Evolutionary conservation across 1,284 basidiomycete species (phyloP).

Genomic region (Boletellus dicymbophilus): DNA sequence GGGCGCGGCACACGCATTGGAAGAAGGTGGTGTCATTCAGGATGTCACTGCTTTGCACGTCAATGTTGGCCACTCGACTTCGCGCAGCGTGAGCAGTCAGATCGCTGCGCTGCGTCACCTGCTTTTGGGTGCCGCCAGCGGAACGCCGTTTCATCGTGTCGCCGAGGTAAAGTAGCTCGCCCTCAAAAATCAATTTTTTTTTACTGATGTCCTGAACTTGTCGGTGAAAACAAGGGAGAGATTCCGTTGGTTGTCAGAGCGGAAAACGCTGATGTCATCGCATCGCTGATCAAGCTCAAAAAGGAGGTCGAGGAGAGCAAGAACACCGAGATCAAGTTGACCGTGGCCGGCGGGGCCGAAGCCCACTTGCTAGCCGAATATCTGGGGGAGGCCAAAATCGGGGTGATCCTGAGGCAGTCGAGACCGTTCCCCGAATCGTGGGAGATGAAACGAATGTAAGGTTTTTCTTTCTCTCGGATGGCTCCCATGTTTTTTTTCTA

Average conservation of each 20-base stretch:
- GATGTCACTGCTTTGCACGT: conserved; percentile 75
- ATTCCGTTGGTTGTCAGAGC: conserved; percentile 60
- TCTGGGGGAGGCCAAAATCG: conserved; percentile 69
- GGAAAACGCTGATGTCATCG: conserved; percentile 75
- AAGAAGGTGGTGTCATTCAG: conserved; percentile 68
- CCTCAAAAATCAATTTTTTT: no score
- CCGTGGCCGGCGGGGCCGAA: conserved; percentile 74
- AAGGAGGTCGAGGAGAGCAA: conserved; percentile 58
- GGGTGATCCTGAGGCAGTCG: conserved; percentile 69
- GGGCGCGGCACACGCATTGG: conserved; percentile 63
- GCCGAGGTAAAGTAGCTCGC: conserved; percentile 34
- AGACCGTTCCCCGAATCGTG: conserved; percentile 62
- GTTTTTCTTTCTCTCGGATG: no score
- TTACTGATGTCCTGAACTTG: no score
- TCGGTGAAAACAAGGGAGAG: conserved; percentile 51
- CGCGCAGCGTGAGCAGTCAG: conserved; percentile 64
- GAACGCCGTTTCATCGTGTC: conserved; percentile 55
- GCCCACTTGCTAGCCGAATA: conserved; percentile 77
- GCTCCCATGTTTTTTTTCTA: no score
- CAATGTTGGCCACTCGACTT: conserved; percentile 43
- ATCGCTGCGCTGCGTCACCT: conserved; percentile 65
- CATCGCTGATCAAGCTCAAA: conserved; percentile 79
- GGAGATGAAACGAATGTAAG: conserved; percentile 55
- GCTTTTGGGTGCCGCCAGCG: conserved; percentile 50
- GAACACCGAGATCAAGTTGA: conserved; percentile 48